phyloP scores from a whole-genome alignment of 2,329 filamentous ascomycete species.

The Penicillium expansum region DNA sequence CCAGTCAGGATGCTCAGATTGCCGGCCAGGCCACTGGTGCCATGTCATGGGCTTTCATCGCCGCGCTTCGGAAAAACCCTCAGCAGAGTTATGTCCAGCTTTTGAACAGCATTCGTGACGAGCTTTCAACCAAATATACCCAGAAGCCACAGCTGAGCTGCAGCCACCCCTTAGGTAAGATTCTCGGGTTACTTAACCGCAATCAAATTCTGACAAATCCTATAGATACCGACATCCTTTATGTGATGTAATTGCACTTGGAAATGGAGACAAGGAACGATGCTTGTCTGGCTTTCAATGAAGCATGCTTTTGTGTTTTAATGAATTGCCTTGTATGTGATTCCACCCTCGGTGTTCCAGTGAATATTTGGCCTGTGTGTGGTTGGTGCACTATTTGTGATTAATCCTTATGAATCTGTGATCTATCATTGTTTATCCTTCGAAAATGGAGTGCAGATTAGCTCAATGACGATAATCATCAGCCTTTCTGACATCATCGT shows the following conservation, averaged over 20 bases:
- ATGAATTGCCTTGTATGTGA: constrained; percentile 24
- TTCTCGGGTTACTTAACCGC: background rate
- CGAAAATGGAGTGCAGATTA: background rate
- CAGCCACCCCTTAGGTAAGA: constrained; percentile 89
- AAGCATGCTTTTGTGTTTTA: constrained; percentile 15
- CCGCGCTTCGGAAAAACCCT: constrained; percentile 83
- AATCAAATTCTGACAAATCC: constrained; percentile 16
- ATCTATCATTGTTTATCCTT: constrained; percentile 2
- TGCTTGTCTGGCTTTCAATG: background rate
- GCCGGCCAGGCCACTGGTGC: constrained; percentile 86
- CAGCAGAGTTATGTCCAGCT: constrained; percentile 96
- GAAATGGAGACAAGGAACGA: background rate
- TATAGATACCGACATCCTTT: constrained; percentile 63
- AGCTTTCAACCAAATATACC: constrained; percentile 79
- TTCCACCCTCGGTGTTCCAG: constrained; percentile 16
- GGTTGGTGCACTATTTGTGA: constrained; percentile 17
- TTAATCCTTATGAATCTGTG: constrained; percentile 12
- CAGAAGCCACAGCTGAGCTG: constrained; percentile 97
- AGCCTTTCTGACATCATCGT: constrained; percentile 19
- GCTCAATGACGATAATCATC: constrained; percentile 7
- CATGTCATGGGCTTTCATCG: constrained; percentile 98
- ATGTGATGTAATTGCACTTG: constrained; percentile 57
- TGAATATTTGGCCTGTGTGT: constrained; percentile 10
- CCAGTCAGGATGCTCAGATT: constrained; percentile 89
- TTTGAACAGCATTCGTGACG: constrained; percentile 90